phyloP scores from a whole-genome alignment of 2,329 filamentous ascomycete genomes.

The Pseudogymnoascus sp. region DNA sequence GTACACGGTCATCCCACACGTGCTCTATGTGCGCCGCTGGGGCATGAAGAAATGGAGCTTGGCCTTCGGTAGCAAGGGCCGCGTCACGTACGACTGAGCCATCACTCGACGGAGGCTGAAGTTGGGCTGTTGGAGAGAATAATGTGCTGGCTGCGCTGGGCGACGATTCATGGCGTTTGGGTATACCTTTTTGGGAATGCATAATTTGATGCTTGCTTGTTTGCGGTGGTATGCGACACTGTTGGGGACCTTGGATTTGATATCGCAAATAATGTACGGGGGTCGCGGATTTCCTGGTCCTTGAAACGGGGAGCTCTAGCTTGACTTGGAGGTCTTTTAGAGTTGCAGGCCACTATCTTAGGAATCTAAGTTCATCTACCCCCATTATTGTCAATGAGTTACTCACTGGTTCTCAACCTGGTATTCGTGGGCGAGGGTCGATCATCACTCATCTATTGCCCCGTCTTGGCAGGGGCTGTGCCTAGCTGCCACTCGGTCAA shows the following conservation, averaged over 20 bases:
- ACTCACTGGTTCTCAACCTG: neutral
- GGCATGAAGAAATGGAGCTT: conserved; percentile 18
- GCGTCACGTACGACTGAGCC: conserved; percentile 13
- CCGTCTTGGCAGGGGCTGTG: neutral
- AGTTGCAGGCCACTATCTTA: neutral
- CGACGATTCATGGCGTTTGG: neutral
- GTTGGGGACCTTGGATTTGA: no score
- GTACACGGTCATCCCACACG: conserved; percentile 19
- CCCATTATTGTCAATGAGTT: neutral
- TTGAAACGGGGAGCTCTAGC: neutral
- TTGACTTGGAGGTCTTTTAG: neutral
- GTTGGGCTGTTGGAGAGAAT: neutral
- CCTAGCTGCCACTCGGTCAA: neutral
- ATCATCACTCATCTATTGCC: neutral
- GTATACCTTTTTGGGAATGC: neutral
- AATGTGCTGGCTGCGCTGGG: neutral
- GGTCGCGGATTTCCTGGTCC: neutral
- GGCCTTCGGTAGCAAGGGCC: conserved; percentile 16
- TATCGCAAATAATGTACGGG: no score
- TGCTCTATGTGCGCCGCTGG: conserved; percentile 21
- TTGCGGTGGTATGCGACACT: neutral
- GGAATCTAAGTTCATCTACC: neutral
- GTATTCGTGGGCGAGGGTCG: neutral
- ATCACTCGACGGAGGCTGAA: neutral
- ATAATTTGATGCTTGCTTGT: neutral